phyloP scores from a whole-genome alignment of 305 asterid species.

The Fraxinus sp. region DNA sequence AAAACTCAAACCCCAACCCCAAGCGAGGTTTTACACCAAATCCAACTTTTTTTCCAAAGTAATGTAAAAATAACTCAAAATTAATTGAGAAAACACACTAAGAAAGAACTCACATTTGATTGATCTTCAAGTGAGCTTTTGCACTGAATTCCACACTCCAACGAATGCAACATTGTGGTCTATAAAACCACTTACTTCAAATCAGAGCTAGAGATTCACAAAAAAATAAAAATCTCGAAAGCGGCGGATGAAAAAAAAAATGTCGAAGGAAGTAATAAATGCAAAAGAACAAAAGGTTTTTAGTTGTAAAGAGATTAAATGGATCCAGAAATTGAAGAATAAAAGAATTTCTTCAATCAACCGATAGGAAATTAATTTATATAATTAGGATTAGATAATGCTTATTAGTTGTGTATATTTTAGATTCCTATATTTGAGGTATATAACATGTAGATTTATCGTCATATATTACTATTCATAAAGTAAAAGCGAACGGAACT shows the following conservation, averaged over 20 bases:
- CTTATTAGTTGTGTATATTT: too few relatives aligned
- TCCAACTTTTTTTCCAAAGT: neutral
- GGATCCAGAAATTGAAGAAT: neutral
- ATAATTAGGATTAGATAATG: too few relatives aligned
- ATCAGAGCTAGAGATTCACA: neutral
- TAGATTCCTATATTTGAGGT: too few relatives aligned
- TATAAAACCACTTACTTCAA: slow-evolving; percentile 23
- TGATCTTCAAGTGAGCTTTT: neutral
- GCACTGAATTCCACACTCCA: neutral
- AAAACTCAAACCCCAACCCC: neutral
- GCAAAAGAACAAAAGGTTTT: neutral
- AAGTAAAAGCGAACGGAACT: too few relatives aligned
- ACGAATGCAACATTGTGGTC: neutral
- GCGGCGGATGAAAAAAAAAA: neutral
- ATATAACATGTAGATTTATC: too few relatives aligned
- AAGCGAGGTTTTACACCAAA: neutral
- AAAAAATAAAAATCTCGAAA: neutral
- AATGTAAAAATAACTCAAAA: neutral
- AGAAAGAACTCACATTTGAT: slow-evolving; percentile 3
- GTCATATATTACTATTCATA: too few relatives aligned
- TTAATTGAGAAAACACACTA: neutral
- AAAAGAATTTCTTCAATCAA: neutral
- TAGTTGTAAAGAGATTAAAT: neutral
- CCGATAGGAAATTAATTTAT: neutral
- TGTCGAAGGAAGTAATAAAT: neutral